Conservation (phyloP, 2,329 filamentous ascomycete species). For the Claviceps spartinae region DNA sequence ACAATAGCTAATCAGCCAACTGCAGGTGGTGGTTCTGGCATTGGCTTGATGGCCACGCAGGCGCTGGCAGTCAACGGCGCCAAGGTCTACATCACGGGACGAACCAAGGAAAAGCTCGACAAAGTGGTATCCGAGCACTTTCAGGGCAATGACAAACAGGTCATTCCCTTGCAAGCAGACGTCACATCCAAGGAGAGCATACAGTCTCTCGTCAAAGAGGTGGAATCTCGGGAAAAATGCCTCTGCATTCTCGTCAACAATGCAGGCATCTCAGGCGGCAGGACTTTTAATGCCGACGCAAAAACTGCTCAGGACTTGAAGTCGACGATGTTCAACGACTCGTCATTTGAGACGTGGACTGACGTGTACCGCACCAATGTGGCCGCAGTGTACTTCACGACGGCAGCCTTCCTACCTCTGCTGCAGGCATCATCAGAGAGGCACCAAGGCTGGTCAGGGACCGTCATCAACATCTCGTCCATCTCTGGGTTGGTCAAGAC, state of each 20-base stretch:
- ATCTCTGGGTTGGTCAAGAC: constrained; percentile 52
- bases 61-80: constrained; percentile 53
- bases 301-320: constrained; percentile 38
- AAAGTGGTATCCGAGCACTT: constrained; percentile 44
- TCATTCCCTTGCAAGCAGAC: constrained; percentile 47
- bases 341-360: constrained; percentile 58
- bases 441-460: constrained; percentile 35
- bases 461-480: constrained; percentile 55
- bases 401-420: constrained; percentile 47
- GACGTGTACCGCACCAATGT: constrained; percentile 63
- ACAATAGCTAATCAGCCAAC: not conserved
- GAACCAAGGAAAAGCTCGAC: constrained; percentile 48
- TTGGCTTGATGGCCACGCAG: constrained; percentile 56
- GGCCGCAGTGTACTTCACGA: constrained; percentile 52
- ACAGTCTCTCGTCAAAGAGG: constrained; percentile 40
- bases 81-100: constrained; percentile 58
- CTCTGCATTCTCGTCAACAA: constrained; percentile 58
- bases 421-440: constrained; percentile 36
- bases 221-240: constrained; percentile 39
- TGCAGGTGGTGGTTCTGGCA: constrained; percentile 42
- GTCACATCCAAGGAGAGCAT: constrained; percentile 49
- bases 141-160: constrained; percentile 37
- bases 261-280: constrained; percentile 44
- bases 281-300: constrained; percentile 36
- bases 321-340: constrained; percentile 53